These are phyloP conservation scores for Gossypium trilobum DNA, from an alignment of 441 rosid genomes.

Conservation along the genomic window DNA sequence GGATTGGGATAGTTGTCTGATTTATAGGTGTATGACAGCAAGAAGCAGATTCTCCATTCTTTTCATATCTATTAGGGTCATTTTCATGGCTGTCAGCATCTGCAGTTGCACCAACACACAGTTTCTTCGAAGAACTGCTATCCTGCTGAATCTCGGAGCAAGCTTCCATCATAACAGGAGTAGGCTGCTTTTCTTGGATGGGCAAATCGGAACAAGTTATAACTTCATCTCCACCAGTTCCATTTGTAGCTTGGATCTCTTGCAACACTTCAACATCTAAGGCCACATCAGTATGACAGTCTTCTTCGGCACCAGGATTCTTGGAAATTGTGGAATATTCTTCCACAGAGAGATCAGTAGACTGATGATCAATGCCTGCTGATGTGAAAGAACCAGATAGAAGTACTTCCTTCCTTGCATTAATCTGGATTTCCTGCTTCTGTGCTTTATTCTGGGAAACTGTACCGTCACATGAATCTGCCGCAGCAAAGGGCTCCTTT, in stretches of 20 bases:
- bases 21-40: conserved; percentile 6
- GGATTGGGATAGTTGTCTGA: conserved; percentile 18
- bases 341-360: conserved; percentile 14
- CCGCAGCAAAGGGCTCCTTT: conserved; percentile 13
- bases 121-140: conserved; percentile 16
- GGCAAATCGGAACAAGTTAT: conserved; percentile 1
- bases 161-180: conserved; percentile 18
- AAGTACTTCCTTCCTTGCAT: conserved; percentile 20
- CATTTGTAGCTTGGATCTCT: conserved; percentile 7
- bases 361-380: conserved; percentile 27
- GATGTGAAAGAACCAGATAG: conserved; percentile 16
- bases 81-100: conserved; percentile 22
- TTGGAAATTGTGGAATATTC: conserved; percentile 16
- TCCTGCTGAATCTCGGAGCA: conserved; percentile 24
- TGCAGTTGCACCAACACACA: conserved; percentile 19
- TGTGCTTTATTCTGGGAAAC: conserved; percentile 6
- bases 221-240: conserved; percentile 14
- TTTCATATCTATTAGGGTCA: conserved; percentile 12
- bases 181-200: conserved; percentile 11
- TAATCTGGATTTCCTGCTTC: conserved; percentile 6
- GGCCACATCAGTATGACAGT: conserved; percentile 14
- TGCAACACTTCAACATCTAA: conserved; percentile 5
- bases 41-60: conserved; percentile 25
- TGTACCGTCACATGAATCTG: conserved; percentile 16
- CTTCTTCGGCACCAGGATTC: conserved; percentile 19